Conservation (phyloP, 352 stramenopile genomes). For the Phytophthora kernoviae region DNA sequence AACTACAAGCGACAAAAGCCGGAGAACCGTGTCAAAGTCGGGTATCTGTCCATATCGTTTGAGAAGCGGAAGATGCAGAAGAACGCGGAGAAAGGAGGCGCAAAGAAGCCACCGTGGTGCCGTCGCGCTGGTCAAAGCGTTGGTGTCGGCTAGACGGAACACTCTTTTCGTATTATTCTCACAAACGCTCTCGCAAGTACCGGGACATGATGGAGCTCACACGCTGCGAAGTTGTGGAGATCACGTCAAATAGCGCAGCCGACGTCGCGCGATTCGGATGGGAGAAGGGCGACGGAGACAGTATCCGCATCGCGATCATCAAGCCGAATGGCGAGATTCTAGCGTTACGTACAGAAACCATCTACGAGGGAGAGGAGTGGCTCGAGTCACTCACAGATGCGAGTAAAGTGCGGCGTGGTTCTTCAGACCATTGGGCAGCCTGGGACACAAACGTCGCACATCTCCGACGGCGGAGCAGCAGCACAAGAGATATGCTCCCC, state of each 20-base stretch:
- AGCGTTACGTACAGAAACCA: constrained; percentile 73
- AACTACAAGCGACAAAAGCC: constrained; percentile 86
- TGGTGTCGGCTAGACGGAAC: constrained; percentile 83
- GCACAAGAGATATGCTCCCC: constrained; percentile 20
- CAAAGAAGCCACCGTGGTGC: constrained; percentile 58
- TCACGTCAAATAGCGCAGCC: constrained; percentile 51
- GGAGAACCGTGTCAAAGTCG: constrained; percentile 81
- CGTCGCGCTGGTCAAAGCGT: constrained; percentile 82
- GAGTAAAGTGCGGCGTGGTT: constrained; percentile 47
- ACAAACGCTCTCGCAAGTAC: constrained; percentile 78
- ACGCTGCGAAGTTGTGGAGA: constrained; percentile 70
- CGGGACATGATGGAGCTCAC: constrained; percentile 78
- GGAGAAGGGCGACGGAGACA: constrained; percentile 52
- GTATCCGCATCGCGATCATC: constrained; percentile 75
- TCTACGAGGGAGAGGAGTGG: constrained; percentile 85
- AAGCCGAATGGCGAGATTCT: constrained; percentile 73
- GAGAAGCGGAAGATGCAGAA: constrained; percentile 71
- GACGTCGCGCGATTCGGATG: constrained; percentile 62
- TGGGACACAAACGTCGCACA: constrained; percentile 51
- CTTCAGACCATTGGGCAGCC: constrained; percentile 20
- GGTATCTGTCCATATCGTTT: constrained; percentile 77
- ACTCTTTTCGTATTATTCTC: constrained; percentile 80
- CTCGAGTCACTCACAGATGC: constrained; percentile 77
- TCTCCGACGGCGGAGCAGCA: constrained; percentile 42
- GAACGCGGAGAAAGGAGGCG: constrained; percentile 43